A percentile compares a stretch with the other conserved stretches of the same genome.
phyloP scores from a whole-genome alignment of 306 rosid genomes.

The Luffa aegyptiaca region DNA sequence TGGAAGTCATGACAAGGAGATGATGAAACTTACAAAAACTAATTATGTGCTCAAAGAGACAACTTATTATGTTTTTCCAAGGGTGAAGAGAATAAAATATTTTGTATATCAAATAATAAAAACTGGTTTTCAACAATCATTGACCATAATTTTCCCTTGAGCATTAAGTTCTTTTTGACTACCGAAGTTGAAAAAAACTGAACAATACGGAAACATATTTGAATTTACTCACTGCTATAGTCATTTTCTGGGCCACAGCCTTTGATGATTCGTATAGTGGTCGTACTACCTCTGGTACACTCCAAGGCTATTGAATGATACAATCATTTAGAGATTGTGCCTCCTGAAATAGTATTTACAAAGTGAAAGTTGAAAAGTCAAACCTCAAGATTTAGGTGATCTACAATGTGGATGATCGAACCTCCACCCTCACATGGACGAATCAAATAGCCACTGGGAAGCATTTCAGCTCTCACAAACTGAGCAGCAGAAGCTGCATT shows the following conservation, averaged over 20 bases:
- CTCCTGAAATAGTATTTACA: neutral
- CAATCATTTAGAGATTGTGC: neutral
- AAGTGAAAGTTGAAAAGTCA: neutral
- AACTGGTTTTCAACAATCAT: neutral
- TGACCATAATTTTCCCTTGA: neutral
- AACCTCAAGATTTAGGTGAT: conserved; percentile 91
- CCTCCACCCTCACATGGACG: conserved; percentile 99
- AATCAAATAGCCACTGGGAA: conserved; percentile 90
- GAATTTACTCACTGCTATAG: conserved; percentile 64
- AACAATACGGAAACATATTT: neutral
- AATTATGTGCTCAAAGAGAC: neutral
- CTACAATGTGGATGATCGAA: conserved; percentile 90
- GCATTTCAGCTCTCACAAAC: conserved; percentile 72
- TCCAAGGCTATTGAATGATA: conserved; percentile 53
- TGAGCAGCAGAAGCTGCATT: conserved; percentile 61
- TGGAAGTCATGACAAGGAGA: conserved; percentile 12
- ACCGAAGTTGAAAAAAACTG: neutral
- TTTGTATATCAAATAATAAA: neutral
- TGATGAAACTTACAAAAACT: neutral
- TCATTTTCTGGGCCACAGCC: conserved; percentile 75
- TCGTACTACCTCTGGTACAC: conserved; percentile 88
- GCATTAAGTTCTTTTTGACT: neutral
- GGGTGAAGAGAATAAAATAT: neutral
- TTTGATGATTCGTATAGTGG: conserved; percentile 91
- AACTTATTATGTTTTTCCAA: neutral